These are phyloP conservation scores for Penicillium chermesinum DNA, from an alignment of 495 filamentous ascomycete species.

Conservation along the genomic window DNA sequence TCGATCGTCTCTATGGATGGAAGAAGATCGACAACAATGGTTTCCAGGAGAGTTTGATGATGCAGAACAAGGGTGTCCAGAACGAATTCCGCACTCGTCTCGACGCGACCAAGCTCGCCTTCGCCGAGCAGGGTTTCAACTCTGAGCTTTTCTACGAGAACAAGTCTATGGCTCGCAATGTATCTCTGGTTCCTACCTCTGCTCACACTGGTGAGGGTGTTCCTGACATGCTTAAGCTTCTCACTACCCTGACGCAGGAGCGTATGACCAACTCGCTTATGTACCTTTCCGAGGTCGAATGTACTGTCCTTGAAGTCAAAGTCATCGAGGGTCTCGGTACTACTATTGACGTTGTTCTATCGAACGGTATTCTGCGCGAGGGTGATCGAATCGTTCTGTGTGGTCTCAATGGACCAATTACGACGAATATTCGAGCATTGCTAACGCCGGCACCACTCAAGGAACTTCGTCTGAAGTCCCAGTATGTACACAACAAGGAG, in stretches of 20 bases:
- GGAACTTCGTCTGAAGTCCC: constrained; percentile 88
- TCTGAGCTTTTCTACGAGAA: constrained; percentile 96
- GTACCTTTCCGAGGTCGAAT: constrained; percentile 97
- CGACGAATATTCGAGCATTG: constrained; percentile 93
- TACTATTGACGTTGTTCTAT: constrained; percentile 96
- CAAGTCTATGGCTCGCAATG: constrained; percentile 88
- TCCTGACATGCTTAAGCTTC: constrained; percentile 96
- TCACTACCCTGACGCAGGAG: constrained; percentile 88
- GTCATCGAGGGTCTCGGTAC: constrained; percentile 97
- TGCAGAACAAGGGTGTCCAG: constrained; percentile 92
- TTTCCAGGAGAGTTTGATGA: constrained; percentile 82
- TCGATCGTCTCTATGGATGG: constrained; percentile 98
- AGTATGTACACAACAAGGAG: constrained; percentile 98
- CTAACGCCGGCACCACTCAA: constrained; percentile 91
- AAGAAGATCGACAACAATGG: constrained; percentile 97
- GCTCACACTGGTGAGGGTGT: constrained; percentile 98
- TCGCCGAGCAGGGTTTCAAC: constrained; percentile 97
- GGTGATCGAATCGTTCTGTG: constrained; percentile 94
- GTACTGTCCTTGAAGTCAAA: constrained; percentile 98
- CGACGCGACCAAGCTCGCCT: constrained; percentile 85
- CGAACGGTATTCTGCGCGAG: constrained; percentile 91
- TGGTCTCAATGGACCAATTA: constrained; percentile 89
- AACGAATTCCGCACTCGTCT: constrained; percentile 91
- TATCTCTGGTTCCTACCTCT: constrained; percentile 93
- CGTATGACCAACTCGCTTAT: constrained; percentile 96